Evolutionary conservation across 2,329 filamentous ascomycete genomes (phyloP).

Genomic region (Westerdykella aurantiaca): DNA sequence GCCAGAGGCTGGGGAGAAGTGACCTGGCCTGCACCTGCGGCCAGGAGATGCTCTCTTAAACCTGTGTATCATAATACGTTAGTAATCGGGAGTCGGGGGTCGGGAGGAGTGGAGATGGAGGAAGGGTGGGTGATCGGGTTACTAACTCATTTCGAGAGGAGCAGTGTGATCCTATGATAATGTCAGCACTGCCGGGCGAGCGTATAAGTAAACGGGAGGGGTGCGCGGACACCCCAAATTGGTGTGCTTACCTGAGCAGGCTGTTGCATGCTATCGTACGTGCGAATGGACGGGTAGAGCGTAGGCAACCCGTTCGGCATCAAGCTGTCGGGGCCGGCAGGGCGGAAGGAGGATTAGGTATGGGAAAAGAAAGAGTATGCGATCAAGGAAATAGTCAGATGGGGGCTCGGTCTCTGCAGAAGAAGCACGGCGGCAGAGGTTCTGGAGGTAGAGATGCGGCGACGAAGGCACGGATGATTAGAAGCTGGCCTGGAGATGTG

Average conservation of each 20-base stretch:
- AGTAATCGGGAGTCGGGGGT: constrained; percentile 20
- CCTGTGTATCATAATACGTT: constrained; percentile 40
- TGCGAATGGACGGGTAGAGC: constrained; percentile 32
- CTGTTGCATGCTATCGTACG: constrained; percentile 33
- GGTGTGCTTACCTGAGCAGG: constrained; percentile 52
- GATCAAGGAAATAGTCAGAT: neutral
- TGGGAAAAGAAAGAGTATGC: neutral
- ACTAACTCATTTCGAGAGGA: constrained; percentile 42
- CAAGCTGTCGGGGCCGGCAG: constrained; percentile 8
- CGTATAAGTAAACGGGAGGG: constrained; percentile 10
- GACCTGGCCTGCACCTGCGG: constrained; percentile 44
- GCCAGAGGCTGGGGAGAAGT: constrained; percentile 23
- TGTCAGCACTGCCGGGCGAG: constrained; percentile 23
- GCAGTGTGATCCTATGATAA: constrained; percentile 30
- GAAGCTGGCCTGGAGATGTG: constrained; percentile 8
- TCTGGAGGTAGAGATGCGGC: neutral
- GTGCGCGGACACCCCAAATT: constrained; percentile 5
- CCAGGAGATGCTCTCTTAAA: constrained; percentile 59
- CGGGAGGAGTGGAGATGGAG: neutral
- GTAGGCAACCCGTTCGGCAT: constrained; percentile 22
- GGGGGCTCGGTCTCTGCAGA: constrained; percentile 1
- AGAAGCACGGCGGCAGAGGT: constrained; percentile 1
- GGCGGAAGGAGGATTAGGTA: neutral
- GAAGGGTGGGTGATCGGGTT: constrained; percentile 7
- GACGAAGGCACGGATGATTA: too few relatives aligned